Conservation (phyloP, 2,329 filamentous ascomycete genomes). For the Sordariomycetes sp. region DNA sequence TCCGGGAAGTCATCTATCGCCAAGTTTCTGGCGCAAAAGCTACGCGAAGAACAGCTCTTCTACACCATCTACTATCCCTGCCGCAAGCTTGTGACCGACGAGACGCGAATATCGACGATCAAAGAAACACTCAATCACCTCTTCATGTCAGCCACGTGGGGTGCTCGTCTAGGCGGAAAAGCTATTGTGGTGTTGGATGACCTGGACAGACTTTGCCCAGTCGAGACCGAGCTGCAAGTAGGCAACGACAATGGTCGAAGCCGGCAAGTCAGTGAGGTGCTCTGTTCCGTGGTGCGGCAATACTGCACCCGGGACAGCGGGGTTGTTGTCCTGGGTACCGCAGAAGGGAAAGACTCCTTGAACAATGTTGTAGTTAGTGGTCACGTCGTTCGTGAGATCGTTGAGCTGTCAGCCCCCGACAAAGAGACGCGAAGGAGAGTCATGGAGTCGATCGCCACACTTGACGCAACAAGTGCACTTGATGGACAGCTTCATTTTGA, state of each 20-base stretch:
- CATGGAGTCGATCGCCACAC: constrained; percentile 66
- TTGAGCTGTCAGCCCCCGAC: constrained; percentile 81
- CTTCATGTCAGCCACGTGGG: constrained; percentile 89
- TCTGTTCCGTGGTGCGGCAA: constrained; percentile 74
- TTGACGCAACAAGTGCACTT: constrained; percentile 34
- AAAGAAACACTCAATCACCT: constrained; percentile 79
- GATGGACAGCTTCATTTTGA: constrained; percentile 18
- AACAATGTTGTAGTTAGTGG: constrained; percentile 87
- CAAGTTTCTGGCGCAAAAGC: constrained; percentile 62
- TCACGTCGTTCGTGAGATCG: constrained; percentile 85
- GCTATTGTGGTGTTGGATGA: constrained; percentile 86
- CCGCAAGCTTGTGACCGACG: constrained; percentile 79
- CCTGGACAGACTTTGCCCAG: constrained; percentile 83
- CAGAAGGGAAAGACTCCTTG: constrained; percentile 84
- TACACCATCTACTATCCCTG: constrained; percentile 83
- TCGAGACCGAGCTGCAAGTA: constrained; percentile 88
- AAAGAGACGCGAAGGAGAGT: constrained; percentile 83
- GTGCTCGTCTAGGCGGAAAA: constrained; percentile 74
- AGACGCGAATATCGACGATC: constrained; percentile 80
- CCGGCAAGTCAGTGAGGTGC: constrained; percentile 81
- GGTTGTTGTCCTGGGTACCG: constrained; percentile 82
- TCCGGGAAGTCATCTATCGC: constrained; percentile 82
- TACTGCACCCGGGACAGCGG: constrained; percentile 73
- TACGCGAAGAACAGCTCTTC: constrained; percentile 67
- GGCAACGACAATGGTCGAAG: constrained; percentile 90